Conservation (phyloP, 73 alveolate genomes). For the Durusdinium trenchii region DNA sequence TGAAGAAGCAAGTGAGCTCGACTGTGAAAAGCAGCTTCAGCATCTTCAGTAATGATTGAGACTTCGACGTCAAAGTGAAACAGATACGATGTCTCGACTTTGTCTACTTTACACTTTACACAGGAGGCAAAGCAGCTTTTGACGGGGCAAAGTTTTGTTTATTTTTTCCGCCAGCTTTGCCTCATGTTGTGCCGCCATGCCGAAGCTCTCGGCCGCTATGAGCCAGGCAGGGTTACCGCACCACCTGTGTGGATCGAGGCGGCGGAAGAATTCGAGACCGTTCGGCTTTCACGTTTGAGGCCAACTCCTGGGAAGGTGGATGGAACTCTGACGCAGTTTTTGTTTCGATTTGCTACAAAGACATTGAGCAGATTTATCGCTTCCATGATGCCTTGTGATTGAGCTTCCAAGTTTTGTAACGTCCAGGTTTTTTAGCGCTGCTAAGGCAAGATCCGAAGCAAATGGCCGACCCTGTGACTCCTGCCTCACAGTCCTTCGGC, state of each 20-base stretch:
- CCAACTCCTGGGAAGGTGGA: slow-evolving; percentile 37
- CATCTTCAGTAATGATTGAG: neutral
- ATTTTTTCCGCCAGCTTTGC: neutral
- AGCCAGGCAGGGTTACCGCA: slow-evolving; percentile 11
- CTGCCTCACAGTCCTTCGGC: slow-evolving; percentile 66
- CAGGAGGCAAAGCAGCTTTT: no score
- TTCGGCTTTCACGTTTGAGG: neutral
- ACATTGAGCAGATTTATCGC: neutral
- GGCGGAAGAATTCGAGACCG: neutral
- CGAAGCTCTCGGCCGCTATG: slow-evolving; percentile 58
- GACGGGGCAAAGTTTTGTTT: no score
- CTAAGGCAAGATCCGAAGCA: slow-evolving; percentile 53
- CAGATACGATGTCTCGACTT: neutral
- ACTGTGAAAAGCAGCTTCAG: no score
- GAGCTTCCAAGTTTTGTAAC: neutral
- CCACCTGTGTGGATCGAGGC: neutral
- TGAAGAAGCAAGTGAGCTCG: no score
- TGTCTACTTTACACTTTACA: no score
- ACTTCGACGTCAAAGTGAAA: neutral
- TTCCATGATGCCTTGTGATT: neutral
- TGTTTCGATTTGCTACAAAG: neutral
- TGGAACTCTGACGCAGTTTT: neutral
- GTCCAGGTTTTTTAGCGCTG: neutral
- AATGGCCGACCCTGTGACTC: slow-evolving; percentile 63
- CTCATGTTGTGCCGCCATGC: slow-evolving; percentile 23